phyloP scores from a whole-genome alignment of 2,329 filamentous ascomycete genomes.

The Thermothelomyces thermophilus region DNA sequence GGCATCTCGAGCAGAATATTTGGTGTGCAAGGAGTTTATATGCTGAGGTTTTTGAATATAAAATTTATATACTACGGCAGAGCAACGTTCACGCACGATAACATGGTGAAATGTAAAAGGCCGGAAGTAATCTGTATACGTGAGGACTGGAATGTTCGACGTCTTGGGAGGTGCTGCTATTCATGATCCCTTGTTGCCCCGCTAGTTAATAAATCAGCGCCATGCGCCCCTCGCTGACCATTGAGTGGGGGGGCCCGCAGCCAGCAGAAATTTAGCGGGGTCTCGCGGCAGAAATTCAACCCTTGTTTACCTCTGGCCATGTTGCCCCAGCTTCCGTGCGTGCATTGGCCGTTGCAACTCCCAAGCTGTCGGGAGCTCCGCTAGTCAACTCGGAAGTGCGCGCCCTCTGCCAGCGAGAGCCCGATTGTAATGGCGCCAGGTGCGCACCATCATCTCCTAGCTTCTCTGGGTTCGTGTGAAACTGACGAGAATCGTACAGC shows the following conservation, averaged over 20 bases:
- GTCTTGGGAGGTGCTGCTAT: not conserved
- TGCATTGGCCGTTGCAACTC: slow-evolving; percentile 4
- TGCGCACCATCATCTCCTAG: too few relatives aligned
- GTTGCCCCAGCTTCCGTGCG: slow-evolving; percentile 11
- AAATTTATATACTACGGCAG: too few relatives aligned
- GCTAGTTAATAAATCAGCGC: too few relatives aligned
- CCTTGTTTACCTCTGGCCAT: slow-evolving; percentile 21
- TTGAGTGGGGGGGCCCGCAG: too few relatives aligned
- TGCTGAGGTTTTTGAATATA: too few relatives aligned
- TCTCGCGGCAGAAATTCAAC: slow-evolving; percentile 17
- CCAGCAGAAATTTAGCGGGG: slow-evolving; percentile 21
- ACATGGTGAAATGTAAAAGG: too few relatives aligned
- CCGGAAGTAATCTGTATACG: too few relatives aligned
- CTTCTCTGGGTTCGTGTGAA: too few relatives aligned
- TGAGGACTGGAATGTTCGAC: slow-evolving; percentile 1
- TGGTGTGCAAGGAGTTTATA: too few relatives aligned
- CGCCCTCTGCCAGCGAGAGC: not conserved
- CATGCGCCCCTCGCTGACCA: too few relatives aligned
- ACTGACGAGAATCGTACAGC: slow-evolving; percentile 34
- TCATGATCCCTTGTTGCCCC: too few relatives aligned
- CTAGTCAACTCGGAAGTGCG: not conserved
- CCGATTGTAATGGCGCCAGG: slow-evolving; percentile 35
- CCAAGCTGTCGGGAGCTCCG: slow-evolving; percentile 12
- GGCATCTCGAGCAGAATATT: slow-evolving; percentile 44
- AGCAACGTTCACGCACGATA: too few relatives aligned